Evolutionary conservation across 352 stramenopile genomes (phyloP).

Genomic region (Phytophthora tubulina): DNA sequence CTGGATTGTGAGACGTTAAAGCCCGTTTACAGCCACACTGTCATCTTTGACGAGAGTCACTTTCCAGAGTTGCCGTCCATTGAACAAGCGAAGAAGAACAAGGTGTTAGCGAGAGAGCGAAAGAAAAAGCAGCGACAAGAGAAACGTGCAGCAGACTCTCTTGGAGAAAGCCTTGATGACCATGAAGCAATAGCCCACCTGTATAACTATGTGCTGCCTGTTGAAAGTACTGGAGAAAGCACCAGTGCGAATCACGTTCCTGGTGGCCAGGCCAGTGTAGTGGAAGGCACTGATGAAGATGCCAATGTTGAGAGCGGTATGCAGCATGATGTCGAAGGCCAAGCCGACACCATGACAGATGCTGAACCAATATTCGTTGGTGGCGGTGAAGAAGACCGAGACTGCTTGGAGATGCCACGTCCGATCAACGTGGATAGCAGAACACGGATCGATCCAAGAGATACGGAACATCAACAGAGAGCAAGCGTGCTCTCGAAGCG

Average conservation of each 20-base stretch:
- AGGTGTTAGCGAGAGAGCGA: background rate
- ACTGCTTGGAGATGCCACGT: background rate
- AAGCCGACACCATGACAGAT: background rate
- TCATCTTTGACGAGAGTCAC: background rate
- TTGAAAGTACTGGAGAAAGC: background rate
- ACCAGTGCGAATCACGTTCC: background rate
- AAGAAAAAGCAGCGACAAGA: background rate
- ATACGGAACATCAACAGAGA: no score
- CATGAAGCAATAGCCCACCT: background rate
- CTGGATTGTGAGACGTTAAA: background rate
- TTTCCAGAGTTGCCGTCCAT: background rate
- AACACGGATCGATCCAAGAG: background rate
- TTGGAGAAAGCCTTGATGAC: background rate
- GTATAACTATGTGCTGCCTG: background rate
- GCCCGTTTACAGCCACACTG: background rate
- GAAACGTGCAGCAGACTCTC: background rate
- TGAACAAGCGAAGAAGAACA: conserved; percentile 2
- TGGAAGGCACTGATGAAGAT: background rate
- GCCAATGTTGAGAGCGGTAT: background rate
- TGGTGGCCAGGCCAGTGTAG: background rate
- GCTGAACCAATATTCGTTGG: background rate
- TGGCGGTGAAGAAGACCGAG: background rate
- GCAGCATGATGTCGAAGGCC: background rate
- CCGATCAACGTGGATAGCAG: background rate
- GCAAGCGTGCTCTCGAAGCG: no score